Percentiles rank a stretch among this genome's conserved stretches.
Conservation (phyloP, 805 yeast genomes). For the Candida endomychidarum region DNA sequence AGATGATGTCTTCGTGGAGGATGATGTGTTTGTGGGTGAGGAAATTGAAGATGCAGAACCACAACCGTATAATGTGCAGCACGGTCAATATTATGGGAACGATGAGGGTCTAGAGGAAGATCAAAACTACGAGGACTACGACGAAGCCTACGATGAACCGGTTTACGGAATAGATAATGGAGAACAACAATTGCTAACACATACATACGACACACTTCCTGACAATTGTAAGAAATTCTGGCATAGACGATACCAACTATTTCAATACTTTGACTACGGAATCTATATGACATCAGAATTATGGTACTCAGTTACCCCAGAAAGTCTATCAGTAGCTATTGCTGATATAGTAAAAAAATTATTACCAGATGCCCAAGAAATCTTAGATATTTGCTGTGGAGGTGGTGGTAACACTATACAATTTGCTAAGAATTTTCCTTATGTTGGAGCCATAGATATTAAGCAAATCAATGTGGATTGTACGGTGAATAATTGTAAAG, state of each 20-base stretch:
- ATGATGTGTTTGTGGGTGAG: neutral
- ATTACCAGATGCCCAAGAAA: constrained; percentile 46
- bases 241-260: constrained; percentile 59
- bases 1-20: neutral
- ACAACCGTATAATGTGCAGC: too few relatives aligned
- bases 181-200: constrained; percentile 26
- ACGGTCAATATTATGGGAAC: neutral
- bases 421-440: constrained; percentile 57
- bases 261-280: constrained; percentile 65
- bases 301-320: constrained; percentile 91
- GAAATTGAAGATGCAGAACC: neutral
- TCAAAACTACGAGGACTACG: neutral
- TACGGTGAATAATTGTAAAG: constrained; percentile 60
- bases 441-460: constrained; percentile 62
- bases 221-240: constrained; percentile 52
- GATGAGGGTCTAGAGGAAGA: neutral
- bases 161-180: constrained; percentile 4
- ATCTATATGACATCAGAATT: constrained; percentile 67
- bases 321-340: constrained; percentile 58
- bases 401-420: constrained; percentile 88
- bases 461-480: constrained; percentile 63
- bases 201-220: constrained; percentile 40
- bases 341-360: constrained; percentile 55
- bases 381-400: constrained; percentile 77
- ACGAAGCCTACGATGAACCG: too few relatives aligned